Conservation (phyloP, 257 asterid species). For the Solanum peruvianum region DNA sequence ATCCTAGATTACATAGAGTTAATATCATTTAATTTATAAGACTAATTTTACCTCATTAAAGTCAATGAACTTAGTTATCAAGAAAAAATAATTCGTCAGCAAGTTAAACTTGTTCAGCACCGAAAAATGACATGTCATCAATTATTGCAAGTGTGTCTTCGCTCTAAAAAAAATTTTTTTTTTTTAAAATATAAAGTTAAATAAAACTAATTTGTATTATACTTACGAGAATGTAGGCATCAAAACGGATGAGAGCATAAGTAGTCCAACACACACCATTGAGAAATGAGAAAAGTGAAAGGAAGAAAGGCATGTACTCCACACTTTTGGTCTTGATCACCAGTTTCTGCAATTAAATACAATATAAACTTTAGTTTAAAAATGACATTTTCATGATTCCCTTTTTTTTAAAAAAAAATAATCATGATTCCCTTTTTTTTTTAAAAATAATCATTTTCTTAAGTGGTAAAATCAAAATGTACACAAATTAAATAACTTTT, state of each 20-base stretch:
- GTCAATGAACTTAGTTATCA: background rate
- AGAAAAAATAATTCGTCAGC: background rate
- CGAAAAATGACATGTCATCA: background rate
- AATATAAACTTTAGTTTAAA: background rate
- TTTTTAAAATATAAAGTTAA: background rate
- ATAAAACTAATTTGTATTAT: background rate
- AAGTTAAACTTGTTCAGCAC: background rate
- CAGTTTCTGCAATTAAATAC: conserved; percentile 46
- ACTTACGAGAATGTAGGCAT: conserved; percentile 62
- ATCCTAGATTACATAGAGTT: background rate
- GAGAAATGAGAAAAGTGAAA: conserved; percentile 62
- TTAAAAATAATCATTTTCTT: background rate
- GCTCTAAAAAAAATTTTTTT: background rate
- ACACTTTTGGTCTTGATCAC: conserved; percentile 77
- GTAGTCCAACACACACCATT: conserved; percentile 76
- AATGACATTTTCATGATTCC: background rate
- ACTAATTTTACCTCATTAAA: background rate
- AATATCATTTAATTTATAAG: background rate
- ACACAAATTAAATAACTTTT: background rate
- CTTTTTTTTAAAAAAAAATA: background rate
- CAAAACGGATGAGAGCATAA: conserved; percentile 61
- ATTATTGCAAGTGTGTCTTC: background rate
- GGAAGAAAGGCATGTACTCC: conserved; percentile 84
- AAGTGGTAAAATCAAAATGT: background rate
- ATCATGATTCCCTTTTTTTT: background rate